Percentiles rank a stretch among this genome's conserved stretches.
Conservation (phyloP, 2,329 filamentous ascomycete species). For the Fusarium marasasianum region DNA sequence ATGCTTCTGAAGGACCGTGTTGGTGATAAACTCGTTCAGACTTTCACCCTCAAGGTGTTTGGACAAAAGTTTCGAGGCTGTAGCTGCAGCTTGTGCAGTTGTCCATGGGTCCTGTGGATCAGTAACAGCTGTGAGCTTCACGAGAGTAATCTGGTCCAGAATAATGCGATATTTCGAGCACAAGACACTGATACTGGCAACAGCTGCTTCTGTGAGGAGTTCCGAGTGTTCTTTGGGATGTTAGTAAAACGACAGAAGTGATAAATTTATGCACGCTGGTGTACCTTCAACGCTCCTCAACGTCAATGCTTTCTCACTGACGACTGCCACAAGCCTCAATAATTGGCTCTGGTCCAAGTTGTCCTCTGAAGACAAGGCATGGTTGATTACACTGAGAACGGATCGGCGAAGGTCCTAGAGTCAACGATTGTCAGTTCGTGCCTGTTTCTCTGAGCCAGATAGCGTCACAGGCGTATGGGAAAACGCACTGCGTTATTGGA, state of each 20-base stretch:
- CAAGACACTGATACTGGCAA: slow-evolving; percentile 45
- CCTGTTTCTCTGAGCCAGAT: not conserved
- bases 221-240: not conserved
- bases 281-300: slow-evolving; percentile 1
- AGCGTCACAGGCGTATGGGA: no score
- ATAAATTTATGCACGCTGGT: not conserved
- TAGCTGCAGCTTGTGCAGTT: slow-evolving; percentile 42
- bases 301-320: slow-evolving; percentile 1
- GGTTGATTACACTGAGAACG: not conserved
- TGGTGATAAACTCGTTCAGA: slow-evolving; percentile 56
- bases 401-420: slow-evolving; percentile 10
- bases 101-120: slow-evolving; percentile 52
- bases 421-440: slow-evolving; percentile 1
- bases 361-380: not conserved
- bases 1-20: slow-evolving; percentile 68
- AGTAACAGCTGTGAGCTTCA: slow-evolving; percentile 47
- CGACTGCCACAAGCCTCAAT: not conserved
- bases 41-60: slow-evolving; percentile 33
- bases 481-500: not conserved
- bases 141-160: slow-evolving; percentile 38
- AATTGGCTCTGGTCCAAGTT: not conserved
- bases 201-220: slow-evolving; percentile 37
- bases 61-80: slow-evolving; percentile 48
- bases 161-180: not conserved
- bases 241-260: not conserved